Evolutionary conservation across 495 filamentous ascomycete species (phyloP).

Genomic region (Cercophora samala): DNA sequence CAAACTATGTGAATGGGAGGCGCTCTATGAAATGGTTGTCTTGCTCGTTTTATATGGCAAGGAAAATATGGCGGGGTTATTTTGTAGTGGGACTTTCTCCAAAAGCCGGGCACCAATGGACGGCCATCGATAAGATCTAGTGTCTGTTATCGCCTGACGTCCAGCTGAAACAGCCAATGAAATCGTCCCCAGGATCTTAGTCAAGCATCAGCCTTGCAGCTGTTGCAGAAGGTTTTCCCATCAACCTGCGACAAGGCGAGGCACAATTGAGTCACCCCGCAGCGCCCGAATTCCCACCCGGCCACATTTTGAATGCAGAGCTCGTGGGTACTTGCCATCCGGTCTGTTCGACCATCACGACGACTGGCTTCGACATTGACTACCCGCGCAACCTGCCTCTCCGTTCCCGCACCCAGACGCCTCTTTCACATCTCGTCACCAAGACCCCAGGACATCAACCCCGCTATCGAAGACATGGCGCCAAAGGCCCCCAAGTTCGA

Average conservation of each 20-base stretch:
- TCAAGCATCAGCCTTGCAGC: constrained; percentile 23
- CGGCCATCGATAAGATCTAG: not conserved
- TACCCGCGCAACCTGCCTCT: constrained; percentile 4
- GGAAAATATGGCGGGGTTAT: constrained; percentile 4
- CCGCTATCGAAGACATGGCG: constrained; percentile 30
- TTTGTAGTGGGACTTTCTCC: not conserved
- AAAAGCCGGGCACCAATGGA: constrained; percentile 7
- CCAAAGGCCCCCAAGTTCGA: constrained; percentile 46
- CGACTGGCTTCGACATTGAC: constrained; percentile 13
- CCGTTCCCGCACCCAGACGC: constrained; percentile 8
- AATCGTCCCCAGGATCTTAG: not conserved
- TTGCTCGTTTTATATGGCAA: not conserved
- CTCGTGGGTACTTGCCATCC: constrained; percentile 28
- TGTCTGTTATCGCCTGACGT: not conserved
- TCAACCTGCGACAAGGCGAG: constrained; percentile 17
- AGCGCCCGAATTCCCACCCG: constrained; percentile 23
- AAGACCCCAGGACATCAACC: constrained; percentile 8
- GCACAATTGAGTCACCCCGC: constrained; percentile 32
- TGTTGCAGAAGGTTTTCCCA: constrained; percentile 24
- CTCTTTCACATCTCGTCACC: constrained; percentile 9
- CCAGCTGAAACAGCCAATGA: constrained; percentile 9
- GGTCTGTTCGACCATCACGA: constrained; percentile 29
- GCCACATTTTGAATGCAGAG: constrained; percentile 27
- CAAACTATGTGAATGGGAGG: too few species aligned
- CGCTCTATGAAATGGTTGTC: not conserved